A percentile compares a stretch with the other conserved stretches of the same genome.
phyloP scores from a whole-genome alignment of 495 filamentous ascomycete species.

The Aeminium ludgeri region DNA sequence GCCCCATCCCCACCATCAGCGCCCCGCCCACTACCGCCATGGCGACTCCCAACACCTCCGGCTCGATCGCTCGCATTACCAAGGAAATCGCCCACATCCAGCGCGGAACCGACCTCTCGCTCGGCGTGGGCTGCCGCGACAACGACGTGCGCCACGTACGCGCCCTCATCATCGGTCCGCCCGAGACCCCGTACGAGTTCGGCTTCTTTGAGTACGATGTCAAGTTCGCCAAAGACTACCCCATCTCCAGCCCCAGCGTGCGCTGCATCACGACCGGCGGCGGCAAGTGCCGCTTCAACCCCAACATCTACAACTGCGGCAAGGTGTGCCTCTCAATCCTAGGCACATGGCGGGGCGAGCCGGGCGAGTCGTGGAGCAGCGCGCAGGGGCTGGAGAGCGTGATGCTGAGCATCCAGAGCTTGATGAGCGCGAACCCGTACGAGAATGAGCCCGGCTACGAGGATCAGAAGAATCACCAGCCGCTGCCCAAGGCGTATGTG shows the following conservation, averaged over 20 bases:
- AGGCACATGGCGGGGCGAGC: conserved; percentile 84
- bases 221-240: conserved; percentile 52
- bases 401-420: conserved; percentile 83
- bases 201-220: conserved; percentile 69
- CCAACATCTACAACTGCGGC: conserved; percentile 83
- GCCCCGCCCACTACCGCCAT: conserved; percentile 69
- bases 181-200: conserved; percentile 90
- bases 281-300: conserved; percentile 80
- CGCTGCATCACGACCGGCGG: conserved; percentile 68
- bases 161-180: conserved; percentile 81
- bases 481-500: conserved; percentile 58
- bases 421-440: conserved; percentile 89
- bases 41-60: conserved; percentile 31
- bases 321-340: conserved; percentile 73
- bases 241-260: conserved; percentile 62
- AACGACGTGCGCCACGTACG: conserved; percentile 74
- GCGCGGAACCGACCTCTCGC: conserved; percentile 61
- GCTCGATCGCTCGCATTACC: conserved; percentile 10
- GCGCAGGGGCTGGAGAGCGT: conserved; percentile 92
- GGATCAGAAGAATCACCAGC: conserved; percentile 43
- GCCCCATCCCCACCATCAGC: conserved; percentile 25
- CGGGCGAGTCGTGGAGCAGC: conserved; percentile 86
- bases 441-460: conserved; percentile 94
- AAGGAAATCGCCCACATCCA: conserved; percentile 76
- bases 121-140: conserved; percentile 74